Evolutionary conservation across 139 green algal species (phyloP).

Genomic region (Chlorella sp.): DNA sequence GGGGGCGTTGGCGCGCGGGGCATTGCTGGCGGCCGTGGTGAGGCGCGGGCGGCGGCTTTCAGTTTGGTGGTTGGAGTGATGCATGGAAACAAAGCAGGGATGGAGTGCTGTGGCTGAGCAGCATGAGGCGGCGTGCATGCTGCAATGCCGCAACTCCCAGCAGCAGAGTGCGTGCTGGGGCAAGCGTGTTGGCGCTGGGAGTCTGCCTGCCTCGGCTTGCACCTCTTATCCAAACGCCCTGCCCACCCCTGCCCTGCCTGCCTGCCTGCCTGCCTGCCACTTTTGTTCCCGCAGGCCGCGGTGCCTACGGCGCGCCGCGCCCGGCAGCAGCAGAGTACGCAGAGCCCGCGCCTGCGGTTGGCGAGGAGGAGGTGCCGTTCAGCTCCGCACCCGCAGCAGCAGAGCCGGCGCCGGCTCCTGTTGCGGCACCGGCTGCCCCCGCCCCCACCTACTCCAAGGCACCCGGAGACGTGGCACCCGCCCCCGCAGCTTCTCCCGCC

Average conservation of each 20-base stretch:
- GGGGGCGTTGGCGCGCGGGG: background rate
- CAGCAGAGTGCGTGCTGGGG: too few species aligned
- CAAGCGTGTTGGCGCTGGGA: too few species aligned
- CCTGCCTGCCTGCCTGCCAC: too few species aligned
- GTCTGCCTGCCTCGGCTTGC: background rate
- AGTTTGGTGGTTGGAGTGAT: background rate
- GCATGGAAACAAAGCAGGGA: too few species aligned
- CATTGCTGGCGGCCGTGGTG: conserved; percentile 18
- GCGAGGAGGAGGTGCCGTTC: conserved; percentile 37
- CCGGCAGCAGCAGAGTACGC: conserved; percentile 5
- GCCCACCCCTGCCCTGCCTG: background rate
- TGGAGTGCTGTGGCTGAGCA: too few species aligned
- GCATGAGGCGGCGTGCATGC: too few species aligned
- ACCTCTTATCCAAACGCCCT: too few species aligned
- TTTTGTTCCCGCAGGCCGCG: background rate
- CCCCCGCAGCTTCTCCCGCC: conserved; percentile 15
- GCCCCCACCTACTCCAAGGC: conserved; percentile 36
- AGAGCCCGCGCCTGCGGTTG: background rate
- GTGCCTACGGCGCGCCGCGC: background rate
- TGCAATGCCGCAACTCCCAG: too few species aligned
- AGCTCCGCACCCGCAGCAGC: conserved; percentile 4
- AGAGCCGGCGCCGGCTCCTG: conserved; percentile 25
- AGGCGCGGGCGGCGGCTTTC: background rate
- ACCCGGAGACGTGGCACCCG: background rate
- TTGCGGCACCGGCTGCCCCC: conserved; percentile 7